Base-by-base conservation (phyloP, 176 grass and related monocot species). In the Canna indica region DNA sequence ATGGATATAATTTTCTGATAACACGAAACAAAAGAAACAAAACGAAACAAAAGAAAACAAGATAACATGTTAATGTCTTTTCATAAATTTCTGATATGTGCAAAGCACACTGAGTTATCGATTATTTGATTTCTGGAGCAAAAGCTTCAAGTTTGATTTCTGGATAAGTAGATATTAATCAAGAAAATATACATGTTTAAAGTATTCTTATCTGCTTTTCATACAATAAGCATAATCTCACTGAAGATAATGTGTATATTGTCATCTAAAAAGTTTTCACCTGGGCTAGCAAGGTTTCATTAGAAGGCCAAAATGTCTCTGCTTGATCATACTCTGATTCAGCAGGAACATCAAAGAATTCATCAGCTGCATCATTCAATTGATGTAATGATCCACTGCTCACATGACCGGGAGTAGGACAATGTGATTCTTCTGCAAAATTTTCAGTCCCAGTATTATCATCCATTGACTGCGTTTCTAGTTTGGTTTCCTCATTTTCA, bases 311-410 rank as follows among this genome's bases (percentile, higher is more conserved):
- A 11, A 46, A 27, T 20, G 14, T 10, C 3, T 77, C 75, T 69
- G 64, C 22, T 32, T 69, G 64, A 52, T 69, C 50, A 44, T 31
- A 59, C n/a, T 69, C 75, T 59, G 65, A 59, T 69, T 69, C 75
- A 69, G 39, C 52, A 1, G 29, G 24, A 57, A 77, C 64, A 77
- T 77, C 75, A 77, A 77, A 77, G 64, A 77, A 77, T 69, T 77
- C 75, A 77, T 77, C 75, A 69, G 65, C 26, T 59, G 75, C 64
- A 69, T 77, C 75, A 77, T 41, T 69, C 32, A 68, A 8, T 44
- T 77, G 75, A 58, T 58, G 35, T 20, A 63, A 75, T 4, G 65
- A 77, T 36, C 64, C 64, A 44, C 10, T 30, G 17, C 53, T 39
- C 16, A 35, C 27, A 33, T 48, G 47, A 30, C 11, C 26, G 3